Evolutionary conservation across 2,329 filamentous ascomycete species (phyloP).

Genomic region (Fusarium algeriense): DNA sequence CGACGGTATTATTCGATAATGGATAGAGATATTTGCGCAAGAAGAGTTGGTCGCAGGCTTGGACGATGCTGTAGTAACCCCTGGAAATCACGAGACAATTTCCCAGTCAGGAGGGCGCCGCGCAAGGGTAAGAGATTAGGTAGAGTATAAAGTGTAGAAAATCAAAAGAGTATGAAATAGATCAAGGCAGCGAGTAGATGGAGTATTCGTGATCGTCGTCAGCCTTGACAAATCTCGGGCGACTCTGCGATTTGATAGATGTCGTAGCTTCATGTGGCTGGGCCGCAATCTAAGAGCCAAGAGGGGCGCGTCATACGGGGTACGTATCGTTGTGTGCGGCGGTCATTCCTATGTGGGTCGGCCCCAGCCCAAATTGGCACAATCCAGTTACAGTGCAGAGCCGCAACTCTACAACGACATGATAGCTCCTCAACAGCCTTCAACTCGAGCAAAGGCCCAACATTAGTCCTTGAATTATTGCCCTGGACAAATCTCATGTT

Average conservation of each 20-base stretch:
- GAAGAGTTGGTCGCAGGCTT: constrained; percentile 22
- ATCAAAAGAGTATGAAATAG: neutral
- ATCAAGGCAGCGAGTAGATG: constrained; percentile 8
- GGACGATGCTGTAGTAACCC: constrained; percentile 25
- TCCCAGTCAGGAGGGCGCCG: constrained; percentile 38
- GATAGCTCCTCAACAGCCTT: neutral
- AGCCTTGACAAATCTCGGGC: constrained; percentile 45
- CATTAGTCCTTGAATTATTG: neutral
- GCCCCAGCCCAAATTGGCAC: accelerated
- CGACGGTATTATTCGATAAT: constrained; percentile 17
- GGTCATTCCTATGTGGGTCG: too few relatives aligned
- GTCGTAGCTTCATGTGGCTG: constrained; percentile 43
- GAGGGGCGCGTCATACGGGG: constrained; percentile 43
- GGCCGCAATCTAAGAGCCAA: constrained; percentile 17
- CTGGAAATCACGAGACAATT: constrained; percentile 47
- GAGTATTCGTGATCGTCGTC: constrained; percentile 43
- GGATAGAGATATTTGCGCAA: constrained; percentile 16
- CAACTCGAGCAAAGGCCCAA: neutral
- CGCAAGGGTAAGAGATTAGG: constrained; percentile 27
- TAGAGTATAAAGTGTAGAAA: neutral
- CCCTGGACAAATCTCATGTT: constrained; percentile 35
- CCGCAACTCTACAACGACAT: constrained; percentile 10
- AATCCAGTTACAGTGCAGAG: constrained; percentile 12
- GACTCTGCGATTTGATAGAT: constrained; percentile 39
- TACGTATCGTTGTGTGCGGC: constrained; percentile 42